These are phyloP conservation scores for Xylariaceae sp. DNA, from an alignment of 2,329 filamentous ascomycete genomes.

Conservation along the genomic window DNA sequence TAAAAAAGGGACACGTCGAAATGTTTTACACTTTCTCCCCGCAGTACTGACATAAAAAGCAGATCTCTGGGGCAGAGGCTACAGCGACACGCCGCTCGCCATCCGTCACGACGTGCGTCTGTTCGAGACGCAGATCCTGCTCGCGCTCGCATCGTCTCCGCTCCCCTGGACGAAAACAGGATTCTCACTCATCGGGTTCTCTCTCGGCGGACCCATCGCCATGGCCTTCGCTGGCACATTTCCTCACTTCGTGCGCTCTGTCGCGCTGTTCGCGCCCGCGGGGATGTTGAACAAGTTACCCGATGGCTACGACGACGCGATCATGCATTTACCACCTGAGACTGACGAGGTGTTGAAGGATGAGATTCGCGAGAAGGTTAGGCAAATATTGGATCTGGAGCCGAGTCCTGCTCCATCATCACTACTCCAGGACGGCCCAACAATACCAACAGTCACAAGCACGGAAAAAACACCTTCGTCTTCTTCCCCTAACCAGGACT, in stretches of 20 bases:
- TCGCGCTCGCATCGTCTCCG: conserved; percentile 17
- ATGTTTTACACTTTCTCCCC: neutral
- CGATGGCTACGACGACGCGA: conserved; percentile 18
- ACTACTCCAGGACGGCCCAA: conserved; percentile 11
- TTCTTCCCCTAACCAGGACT: conserved; percentile 16
- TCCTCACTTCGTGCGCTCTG: conserved; percentile 11
- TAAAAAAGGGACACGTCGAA: neutral
- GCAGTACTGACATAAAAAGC: neutral
- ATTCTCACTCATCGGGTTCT: conserved; percentile 20
- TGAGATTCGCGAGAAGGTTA: conserved; percentile 19
- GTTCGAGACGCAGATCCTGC: conserved; percentile 17
- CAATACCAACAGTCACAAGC: conserved; percentile 4
- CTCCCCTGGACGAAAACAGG: conserved; percentile 16
- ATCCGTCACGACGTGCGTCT: conserved; percentile 19
- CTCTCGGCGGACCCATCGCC: conserved; percentile 20
- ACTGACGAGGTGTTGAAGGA: conserved; percentile 13
- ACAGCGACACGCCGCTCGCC: conserved; percentile 22
- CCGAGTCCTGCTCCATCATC: conserved; percentile 11
- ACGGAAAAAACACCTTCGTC: conserved; percentile 7
- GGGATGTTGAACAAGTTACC: conserved; percentile 19
- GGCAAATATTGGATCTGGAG: conserved; percentile 18
- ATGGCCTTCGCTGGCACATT: conserved; percentile 16
- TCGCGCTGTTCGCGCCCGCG: conserved; percentile 19
- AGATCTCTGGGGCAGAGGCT: conserved; percentile 28
- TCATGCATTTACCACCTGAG: conserved; percentile 21